Evolutionary conservation across 768 basidiomycete genomes (phyloP).

Genomic region (Suillus discolor): DNA sequence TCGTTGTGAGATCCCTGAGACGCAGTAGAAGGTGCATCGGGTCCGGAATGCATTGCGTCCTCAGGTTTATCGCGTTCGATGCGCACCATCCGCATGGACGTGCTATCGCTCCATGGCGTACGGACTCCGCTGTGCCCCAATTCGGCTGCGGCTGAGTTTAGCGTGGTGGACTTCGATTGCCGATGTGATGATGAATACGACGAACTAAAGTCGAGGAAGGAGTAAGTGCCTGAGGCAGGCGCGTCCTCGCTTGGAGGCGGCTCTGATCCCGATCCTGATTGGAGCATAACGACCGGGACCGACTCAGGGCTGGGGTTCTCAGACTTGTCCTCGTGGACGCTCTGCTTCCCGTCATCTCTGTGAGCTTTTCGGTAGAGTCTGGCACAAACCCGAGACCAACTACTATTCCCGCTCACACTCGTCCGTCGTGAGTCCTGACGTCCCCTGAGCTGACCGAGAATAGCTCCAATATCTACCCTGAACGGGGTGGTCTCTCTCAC

Average conservation of each 20-base stretch:
- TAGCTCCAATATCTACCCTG: slow-evolving; percentile 41
- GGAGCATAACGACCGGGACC: slow-evolving; percentile 34
- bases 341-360: slow-evolving; percentile 30
- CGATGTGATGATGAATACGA: slow-evolving; percentile 26
- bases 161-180: slow-evolving; percentile 29
- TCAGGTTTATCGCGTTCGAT: slow-evolving; percentile 22
- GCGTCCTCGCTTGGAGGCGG: slow-evolving; percentile 23
- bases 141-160: slow-evolving; percentile 31
- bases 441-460: slow-evolving; percentile 23
- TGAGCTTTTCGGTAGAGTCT: slow-evolving; percentile 34
- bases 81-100: slow-evolving; percentile 20
- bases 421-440: slow-evolving; percentile 24
- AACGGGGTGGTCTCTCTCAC: slow-evolving; percentile 50
- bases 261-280: slow-evolving; percentile 14
- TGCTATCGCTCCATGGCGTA: slow-evolving; percentile 20
- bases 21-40: slow-evolving; percentile 35
- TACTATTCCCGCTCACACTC: slow-evolving; percentile 26
- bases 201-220: slow-evolving; percentile 34
- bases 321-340: slow-evolving; percentile 15
- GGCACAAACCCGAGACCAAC: slow-evolving; percentile 34
- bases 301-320: slow-evolving; percentile 30
- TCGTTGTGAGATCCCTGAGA: slow-evolving; percentile 27
- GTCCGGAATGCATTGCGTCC: slow-evolving; percentile 20
- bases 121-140: slow-evolving; percentile 20
- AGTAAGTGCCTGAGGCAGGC: slow-evolving; percentile 34